Evolutionary conservation across 106 monocot genomes (phyloP).

Genomic region (Allium fistulosum): DNA sequence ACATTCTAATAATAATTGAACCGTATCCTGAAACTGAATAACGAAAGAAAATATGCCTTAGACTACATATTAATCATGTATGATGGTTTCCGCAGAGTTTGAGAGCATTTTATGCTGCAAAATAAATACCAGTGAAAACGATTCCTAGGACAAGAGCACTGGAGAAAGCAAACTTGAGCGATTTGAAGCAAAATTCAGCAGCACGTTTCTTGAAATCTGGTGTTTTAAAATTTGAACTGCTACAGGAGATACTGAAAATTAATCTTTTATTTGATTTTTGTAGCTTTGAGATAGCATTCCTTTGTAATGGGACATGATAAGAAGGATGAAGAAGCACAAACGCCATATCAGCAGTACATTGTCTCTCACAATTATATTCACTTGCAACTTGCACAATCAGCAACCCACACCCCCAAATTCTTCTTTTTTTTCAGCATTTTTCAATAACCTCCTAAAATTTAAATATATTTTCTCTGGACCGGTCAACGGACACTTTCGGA

Average conservation of each 20-base stretch:
- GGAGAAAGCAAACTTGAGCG: slow-evolving; percentile 19
- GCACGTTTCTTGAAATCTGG: slow-evolving; percentile 8
- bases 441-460: no score
- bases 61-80: no score
- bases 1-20: not conserved
- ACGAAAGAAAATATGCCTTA: no score
- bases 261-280: not conserved
- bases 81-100: no score
- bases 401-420: no score
- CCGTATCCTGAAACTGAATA: no score
- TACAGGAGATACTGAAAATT: not conserved
- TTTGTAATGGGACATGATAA: not conserved
- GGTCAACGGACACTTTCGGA: no score
- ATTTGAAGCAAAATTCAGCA: slow-evolving; percentile 16
- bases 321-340: slow-evolving; percentile 6
- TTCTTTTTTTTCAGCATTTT: no score
- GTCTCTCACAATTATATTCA: no score
- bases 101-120: not conserved
- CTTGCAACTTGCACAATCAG: no score
- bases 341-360: not conserved
- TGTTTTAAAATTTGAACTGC: not conserved
- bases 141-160: slow-evolving; percentile 21
- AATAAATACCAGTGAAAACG: slow-evolving; percentile 19
- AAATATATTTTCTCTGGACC: no score
- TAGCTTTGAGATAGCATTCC: not conserved